Evolutionary conservation across 78 protist genomes (phyloP), one percentile per base, ranked within the genome.

Genomic region (slime mould (Dictyostelium discoideum)): DNA sequence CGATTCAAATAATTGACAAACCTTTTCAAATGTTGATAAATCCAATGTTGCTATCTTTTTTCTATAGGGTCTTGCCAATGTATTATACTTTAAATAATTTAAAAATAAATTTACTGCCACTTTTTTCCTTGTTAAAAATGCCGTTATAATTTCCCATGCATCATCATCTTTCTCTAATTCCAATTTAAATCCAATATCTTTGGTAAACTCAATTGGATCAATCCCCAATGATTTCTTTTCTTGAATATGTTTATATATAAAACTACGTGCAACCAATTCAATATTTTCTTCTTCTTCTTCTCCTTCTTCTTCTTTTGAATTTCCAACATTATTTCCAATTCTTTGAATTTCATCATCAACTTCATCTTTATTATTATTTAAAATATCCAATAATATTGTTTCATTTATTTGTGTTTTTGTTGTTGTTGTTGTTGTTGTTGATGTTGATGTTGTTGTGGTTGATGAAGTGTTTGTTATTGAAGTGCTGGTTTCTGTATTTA

Each of bases 151-250:
- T 26, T 57, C 72, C 95, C 95, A 90, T 37, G 74, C 69, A 54
- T 90, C 95, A 82, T 90, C 95, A 5, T 90, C 84, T 13, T 69
- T 60, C 22, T 90, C 95, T 7, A 90, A 67, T n/a, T 72, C 84
- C 32, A 90, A 82, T 82, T 67, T 90, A 72, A 90, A 90, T 24
- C 95, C 95, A 18, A 90, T 26, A 24, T 90, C 95, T 50, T 82
- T 90, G 2, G 95, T 90, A 82, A 90, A 90, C 24, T 82, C 67
- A 11, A 48, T 44, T 82, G 95, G 95, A 90, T 81, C 84, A 11
- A 82, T 46, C 16, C 84, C 83, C 20, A 6, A 9, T 8, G 11
- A 40, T 50, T 72, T 80, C 18, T 82, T 90, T 32, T 90, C 77
- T 42, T 80, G 48, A 37, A 82, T 90, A 46, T 82, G 76, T 73